Evolutionary conservation across 768 basidiomycete species (phyloP).

Genomic region (Tulasnella sp.): DNA sequence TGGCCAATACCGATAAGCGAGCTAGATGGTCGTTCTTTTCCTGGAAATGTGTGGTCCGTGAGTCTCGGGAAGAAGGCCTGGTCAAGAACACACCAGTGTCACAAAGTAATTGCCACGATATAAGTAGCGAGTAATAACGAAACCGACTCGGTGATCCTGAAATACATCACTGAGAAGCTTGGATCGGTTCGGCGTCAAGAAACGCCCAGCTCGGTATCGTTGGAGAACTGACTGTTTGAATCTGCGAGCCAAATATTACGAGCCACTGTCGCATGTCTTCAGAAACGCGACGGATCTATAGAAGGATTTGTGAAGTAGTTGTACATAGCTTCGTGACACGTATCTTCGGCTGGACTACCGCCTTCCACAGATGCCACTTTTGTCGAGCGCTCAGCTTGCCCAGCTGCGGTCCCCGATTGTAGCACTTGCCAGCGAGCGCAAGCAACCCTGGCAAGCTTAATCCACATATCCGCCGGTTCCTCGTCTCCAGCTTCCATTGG

Average conservation of each 20-base stretch:
- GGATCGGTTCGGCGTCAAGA: neutral
- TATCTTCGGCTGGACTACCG: neutral
- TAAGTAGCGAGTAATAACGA: neutral
- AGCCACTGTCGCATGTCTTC: neutral
- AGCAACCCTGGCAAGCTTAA: neutral
- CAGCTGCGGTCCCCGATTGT: neutral
- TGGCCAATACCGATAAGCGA: no score
- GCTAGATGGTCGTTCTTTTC: no score
- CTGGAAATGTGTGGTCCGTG: neutral
- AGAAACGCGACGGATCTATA: neutral
- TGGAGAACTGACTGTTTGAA: neutral
- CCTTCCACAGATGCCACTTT: neutral
- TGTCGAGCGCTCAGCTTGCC: neutral
- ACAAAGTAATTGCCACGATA: neutral
- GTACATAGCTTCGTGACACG: neutral
- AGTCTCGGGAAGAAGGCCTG: neutral
- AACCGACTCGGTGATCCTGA: neutral
- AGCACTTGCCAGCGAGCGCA: neutral
- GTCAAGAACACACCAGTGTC: neutral
- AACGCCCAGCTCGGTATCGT: neutral
- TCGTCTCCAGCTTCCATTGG: neutral
- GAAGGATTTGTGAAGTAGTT: neutral
- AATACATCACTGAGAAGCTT: neutral
- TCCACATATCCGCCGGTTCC: neutral
- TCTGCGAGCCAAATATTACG: neutral